Base-by-base conservation (phyloP, 345 rosid genomes). In the Populus simonii region DNA sequence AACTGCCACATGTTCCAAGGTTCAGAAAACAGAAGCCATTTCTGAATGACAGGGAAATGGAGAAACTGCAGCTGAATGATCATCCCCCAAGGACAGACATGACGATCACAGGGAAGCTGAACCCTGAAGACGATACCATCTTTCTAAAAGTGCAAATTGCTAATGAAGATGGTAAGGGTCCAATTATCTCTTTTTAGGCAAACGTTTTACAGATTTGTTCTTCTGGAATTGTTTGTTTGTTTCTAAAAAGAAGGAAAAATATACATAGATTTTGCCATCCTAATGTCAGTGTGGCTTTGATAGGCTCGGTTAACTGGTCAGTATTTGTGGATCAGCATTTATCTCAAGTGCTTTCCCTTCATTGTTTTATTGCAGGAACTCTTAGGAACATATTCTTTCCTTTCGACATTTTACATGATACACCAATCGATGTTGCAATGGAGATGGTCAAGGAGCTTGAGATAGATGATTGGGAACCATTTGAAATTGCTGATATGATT, bases 361-460 rank as follows among this genome's bases (percentile, higher is more conserved):
- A 59, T 10, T 81, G 65, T 69, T 77, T 39, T 68, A 35, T 80
- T 83, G 71, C 88, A 90, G 97, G 90, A 79, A 49, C 78, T 68
- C 59, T 70, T 7, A 83, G 87, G 76, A 88, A 87, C 43, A 84
- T 92, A 36, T 88, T 80, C 71, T 92, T 92, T 70, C 93, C 90
- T 35, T 92, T 90, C 62, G 94, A 89, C 78, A 86, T 86, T 73
- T 33, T 83, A 86, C 80, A 86, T 76, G 94, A 92, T 72, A 90
- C 93, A 49, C 81, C 97, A 66, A 68, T 87, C 69, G 91, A 90
- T 74, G 97, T 92, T 81, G 93, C 97, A 65, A 80, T 25, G 77
- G 94, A 92, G 84, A 92, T 92, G 97, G 97, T 92, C 53, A 89
- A 84, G 84, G 97, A 92, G 81, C 88, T 92, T 33, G 92, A 90